phyloP scores from a whole-genome alignment of 208 protist species.

The Porcisia deanei region DNA sequence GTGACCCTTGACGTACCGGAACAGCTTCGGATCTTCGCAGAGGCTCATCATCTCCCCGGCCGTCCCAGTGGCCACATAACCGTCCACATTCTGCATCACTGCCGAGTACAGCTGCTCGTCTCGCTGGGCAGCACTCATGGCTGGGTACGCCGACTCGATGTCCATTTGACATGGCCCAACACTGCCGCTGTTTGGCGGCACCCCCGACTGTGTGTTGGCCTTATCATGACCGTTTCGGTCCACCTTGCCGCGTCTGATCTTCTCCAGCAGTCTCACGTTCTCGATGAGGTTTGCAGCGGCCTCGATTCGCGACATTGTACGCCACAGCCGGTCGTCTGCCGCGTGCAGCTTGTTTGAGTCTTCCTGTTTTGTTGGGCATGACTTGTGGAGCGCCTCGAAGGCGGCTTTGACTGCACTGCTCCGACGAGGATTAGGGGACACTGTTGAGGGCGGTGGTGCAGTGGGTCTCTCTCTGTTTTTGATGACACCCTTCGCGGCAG shows the following conservation, averaged over 20 bases:
- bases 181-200: background rate
- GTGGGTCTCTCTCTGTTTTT: background rate
- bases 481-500: background rate
- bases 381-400: slow-evolving; percentile 14
- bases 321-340: slow-evolving; percentile 36
- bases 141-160: slow-evolving; percentile 23
- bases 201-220: background rate
- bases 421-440: slow-evolving; percentile 5
- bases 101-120: slow-evolving; percentile 53
- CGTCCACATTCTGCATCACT: slow-evolving; percentile 46
- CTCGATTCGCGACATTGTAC: slow-evolving; percentile 36
- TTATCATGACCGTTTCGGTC: slow-evolving; percentile 29
- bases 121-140: slow-evolving; percentile 25
- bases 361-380: background rate
- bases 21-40: slow-evolving; percentile 52
- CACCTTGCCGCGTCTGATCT: slow-evolving; percentile 38
- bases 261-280: slow-evolving; percentile 53
- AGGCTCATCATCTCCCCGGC: slow-evolving; percentile 51
- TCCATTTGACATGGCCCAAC: background rate
- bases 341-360: slow-evolving; percentile 7
- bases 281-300: slow-evolving; percentile 59
- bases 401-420: slow-evolving; percentile 16
- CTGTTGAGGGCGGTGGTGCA: background rate
- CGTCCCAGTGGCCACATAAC: slow-evolving; percentile 40
- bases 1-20: slow-evolving; percentile 43